Conservation (phyloP, 169 alveolate genomes). For the Plasmodium vivax region DNA sequence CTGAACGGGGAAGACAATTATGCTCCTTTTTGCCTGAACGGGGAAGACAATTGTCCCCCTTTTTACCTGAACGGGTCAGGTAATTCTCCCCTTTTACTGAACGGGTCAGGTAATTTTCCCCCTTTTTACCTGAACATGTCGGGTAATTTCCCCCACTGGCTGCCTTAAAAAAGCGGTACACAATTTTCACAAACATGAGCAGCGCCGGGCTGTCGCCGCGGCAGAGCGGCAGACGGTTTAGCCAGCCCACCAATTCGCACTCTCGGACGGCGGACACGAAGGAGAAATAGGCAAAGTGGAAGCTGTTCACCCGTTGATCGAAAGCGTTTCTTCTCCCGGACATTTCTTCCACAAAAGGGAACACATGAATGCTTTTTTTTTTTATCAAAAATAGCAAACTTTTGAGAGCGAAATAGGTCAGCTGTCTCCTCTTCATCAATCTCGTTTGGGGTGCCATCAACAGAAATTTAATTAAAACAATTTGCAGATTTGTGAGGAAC, state of each 20-base stretch:
- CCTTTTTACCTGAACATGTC: neutral
- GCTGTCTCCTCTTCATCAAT: conserved; percentile 11
- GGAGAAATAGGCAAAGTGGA: conserved; percentile 4
- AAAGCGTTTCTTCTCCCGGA: neutral
- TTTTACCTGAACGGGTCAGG: neutral
- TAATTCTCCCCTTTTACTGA: neutral
- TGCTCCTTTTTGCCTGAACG: neutral
- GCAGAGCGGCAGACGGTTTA: neutral
- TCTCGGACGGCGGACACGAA: conserved; percentile 19
- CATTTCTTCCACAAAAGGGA: neutral
- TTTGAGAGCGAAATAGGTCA: conserved; percentile 19
- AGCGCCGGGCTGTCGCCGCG: neutral
- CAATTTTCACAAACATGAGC: conserved; percentile 5
- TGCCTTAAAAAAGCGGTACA: conserved; percentile 29
- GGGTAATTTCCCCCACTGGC: neutral
- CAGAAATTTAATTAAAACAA: conserved; percentile 15
- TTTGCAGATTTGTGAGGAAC: conserved; percentile 17
- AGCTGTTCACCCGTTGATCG: neutral
- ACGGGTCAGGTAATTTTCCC: neutral
- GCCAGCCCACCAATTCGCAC: conserved; percentile 9
- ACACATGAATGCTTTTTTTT: conserved; percentile 3
- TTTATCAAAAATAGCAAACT: conserved; percentile 39
- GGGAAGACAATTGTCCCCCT: neutral
- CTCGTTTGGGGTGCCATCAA: conserved; percentile 15
- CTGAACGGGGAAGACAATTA: neutral